Evolutionary conservation across 768 basidiomycete species (phyloP).

Genomic region (Hygrocybe punicea): DNA sequence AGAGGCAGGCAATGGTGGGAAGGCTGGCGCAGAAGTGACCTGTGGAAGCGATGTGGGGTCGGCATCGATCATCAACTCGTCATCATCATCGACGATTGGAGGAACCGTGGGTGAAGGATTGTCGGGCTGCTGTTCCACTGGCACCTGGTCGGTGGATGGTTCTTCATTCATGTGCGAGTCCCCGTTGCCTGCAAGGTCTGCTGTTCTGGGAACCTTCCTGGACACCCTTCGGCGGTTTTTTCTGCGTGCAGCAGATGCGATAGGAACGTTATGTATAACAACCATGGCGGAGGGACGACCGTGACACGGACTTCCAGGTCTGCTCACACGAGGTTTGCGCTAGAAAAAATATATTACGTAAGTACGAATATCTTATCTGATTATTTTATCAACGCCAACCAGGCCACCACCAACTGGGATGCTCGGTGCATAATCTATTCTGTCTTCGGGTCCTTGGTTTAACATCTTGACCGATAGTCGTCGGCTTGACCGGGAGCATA

Average conservation of each 20-base stretch:
- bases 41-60: slow-evolving; percentile 43
- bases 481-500: slow-evolving; percentile 95
- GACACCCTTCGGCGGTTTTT: slow-evolving; percentile 42
- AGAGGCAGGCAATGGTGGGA: slow-evolving; percentile 63
- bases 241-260: slow-evolving; percentile 15
- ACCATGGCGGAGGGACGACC: slow-evolving; percentile 41
- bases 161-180: slow-evolving; percentile 20
- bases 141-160: slow-evolving; percentile 20
- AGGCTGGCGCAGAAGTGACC: slow-evolving; percentile 55
- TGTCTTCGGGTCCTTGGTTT: no score
- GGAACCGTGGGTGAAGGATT: slow-evolving; percentile 6
- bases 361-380: no score
- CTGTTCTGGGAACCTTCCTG: slow-evolving; percentile 32
- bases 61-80: slow-evolving; percentile 60
- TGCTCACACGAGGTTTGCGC: no score
- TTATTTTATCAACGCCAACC: no score
- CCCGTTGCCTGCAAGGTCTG: slow-evolving; percentile 15
- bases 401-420: no score
- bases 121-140: background rate
- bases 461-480: slow-evolving; percentile 47
- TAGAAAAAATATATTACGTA: no score
- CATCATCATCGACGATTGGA: slow-evolving; percentile 49
- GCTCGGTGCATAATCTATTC: no score
- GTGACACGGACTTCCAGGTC: no score
- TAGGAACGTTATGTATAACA: slow-evolving; percentile 30